Evolutionary conservation across 192 early-diverging fungal species (phyloP).

Genomic region (Chytriomyces confervae): DNA sequence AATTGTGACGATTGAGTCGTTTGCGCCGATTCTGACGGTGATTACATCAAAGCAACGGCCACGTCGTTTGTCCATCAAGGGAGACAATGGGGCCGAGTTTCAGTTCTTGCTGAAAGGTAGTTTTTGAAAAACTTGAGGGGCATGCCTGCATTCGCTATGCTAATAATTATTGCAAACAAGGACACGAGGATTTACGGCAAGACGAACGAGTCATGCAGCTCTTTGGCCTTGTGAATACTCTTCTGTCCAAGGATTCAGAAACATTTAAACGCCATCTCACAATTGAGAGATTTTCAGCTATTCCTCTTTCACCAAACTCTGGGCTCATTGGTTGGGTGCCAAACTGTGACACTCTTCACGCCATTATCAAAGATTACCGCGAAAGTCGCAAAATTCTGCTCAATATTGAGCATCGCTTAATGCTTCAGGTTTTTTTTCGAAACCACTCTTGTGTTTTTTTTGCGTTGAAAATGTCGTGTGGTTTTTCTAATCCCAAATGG

Average conservation of each 20-base stretch:
- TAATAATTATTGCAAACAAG: conserved; percentile 14
- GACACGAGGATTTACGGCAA: conserved; percentile 96
- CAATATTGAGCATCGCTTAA: conserved; percentile 89
- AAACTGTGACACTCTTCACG: conserved; percentile 86
- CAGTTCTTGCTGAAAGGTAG: conserved; percentile 88
- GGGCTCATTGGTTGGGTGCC: conserved; percentile 95
- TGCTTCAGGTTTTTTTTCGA: conserved; percentile 68
- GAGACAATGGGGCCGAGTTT: conserved; percentile 89
- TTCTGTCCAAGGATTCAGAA: conserved; percentile 79
- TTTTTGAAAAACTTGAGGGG: neutral
- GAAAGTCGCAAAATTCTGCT: conserved; percentile 78
- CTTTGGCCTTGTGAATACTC: conserved; percentile 94
- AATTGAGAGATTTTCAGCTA: conserved; percentile 89
- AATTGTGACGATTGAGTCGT: conserved; percentile 86
- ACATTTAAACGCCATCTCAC: conserved; percentile 89
- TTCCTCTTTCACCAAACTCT: conserved; percentile 92
- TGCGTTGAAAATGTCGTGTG: conserved; percentile 15
- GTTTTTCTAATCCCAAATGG: conserved; percentile 21
- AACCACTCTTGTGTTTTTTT: conserved; percentile 9
- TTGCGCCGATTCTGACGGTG: conserved; percentile 80
- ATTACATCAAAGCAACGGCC: conserved; percentile 94
- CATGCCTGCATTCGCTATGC: neutral
- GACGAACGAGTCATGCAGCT: conserved; percentile 99
- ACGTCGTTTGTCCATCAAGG: conserved; percentile 79
- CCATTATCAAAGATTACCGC: conserved; percentile 85